These are phyloP conservation scores for Fagus crenata DNA, from an alignment of 306 rosid genomes.

Conservation along the genomic window DNA sequence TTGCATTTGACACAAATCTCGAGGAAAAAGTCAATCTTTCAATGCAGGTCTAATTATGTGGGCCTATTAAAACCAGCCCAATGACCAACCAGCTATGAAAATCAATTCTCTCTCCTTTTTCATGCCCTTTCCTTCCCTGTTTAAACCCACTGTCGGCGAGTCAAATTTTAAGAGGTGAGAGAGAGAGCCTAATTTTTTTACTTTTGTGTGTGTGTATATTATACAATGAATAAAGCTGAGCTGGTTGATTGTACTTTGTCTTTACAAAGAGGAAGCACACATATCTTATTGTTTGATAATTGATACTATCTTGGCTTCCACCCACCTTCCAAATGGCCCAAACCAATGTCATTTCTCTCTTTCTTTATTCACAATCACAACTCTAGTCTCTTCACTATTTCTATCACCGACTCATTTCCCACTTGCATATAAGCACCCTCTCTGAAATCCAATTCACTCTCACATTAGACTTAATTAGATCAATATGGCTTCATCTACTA, in stretches of 20 bases:
- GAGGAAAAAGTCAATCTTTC: constrained; percentile 35
- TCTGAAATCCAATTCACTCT: constrained; percentile 12
- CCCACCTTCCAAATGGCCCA: constrained; percentile 62
- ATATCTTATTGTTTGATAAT: constrained; percentile 32
- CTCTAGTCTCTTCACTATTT: background rate
- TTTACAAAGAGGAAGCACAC: constrained; percentile 44
- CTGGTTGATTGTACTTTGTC: constrained; percentile 62
- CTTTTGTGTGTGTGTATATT: background rate
- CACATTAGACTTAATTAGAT: background rate
- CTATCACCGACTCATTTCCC: constrained; percentile 18
- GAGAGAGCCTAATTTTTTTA: background rate
- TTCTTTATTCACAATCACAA: constrained; percentile 8
- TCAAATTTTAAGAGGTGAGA: constrained; percentile 5
- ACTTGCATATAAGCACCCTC: constrained; percentile 33
- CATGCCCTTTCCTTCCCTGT: constrained; percentile 13
- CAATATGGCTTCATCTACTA: constrained; percentile 41
- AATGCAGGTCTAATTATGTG: constrained; percentile 26
- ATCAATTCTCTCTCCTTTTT: constrained; percentile 20
- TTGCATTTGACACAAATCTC: constrained; percentile 28
- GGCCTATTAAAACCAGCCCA: constrained; percentile 15
- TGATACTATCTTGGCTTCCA: constrained; percentile 45
- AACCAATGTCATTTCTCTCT: constrained; percentile 32
- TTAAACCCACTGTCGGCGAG: constrained; percentile 53
- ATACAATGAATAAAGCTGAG: constrained; percentile 47
- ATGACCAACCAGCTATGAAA: constrained; percentile 35